Conservation (phyloP, 129 eudicot species). For the Chrysanthemum makinoi region DNA sequence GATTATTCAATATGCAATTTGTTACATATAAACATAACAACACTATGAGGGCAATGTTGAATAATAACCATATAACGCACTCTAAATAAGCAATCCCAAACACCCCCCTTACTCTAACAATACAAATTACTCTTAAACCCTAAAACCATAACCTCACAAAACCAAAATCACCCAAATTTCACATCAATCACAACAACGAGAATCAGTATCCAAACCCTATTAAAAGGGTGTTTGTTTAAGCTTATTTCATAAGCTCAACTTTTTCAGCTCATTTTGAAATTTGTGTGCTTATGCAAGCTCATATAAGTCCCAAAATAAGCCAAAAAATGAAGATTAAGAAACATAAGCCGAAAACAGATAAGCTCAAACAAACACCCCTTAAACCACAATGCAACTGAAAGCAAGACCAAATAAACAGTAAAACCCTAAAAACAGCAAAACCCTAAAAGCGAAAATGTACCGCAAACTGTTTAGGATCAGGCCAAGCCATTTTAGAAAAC, state of each 20-base stretch:
- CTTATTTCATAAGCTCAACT: too few species aligned
- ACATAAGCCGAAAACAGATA: too few species aligned
- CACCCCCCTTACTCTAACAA: neutral
- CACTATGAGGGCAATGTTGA: too few species aligned
- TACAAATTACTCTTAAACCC: slow-evolving; percentile 5
- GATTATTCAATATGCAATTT: too few species aligned
- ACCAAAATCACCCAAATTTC: slow-evolving; percentile 23
- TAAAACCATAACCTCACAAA: slow-evolving; percentile 2
- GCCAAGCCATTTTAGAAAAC: slow-evolving; percentile 94
- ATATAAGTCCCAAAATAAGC: too few species aligned
- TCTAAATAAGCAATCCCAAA: neutral
- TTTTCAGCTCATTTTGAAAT: too few species aligned
- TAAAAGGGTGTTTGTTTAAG: too few species aligned
- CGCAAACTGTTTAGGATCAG: slow-evolving; percentile 95
- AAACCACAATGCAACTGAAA: neutral
- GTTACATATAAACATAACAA: too few species aligned
- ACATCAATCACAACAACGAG: neutral
- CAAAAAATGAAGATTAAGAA: too few species aligned
- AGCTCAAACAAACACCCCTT: too few species aligned
- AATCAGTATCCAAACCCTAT: neutral
- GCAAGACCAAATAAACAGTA: neutral
- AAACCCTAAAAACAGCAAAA: slow-evolving; percentile 15
- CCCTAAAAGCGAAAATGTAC: slow-evolving; percentile 27
- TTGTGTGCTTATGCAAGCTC: too few species aligned
- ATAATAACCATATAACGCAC: too few species aligned